These are phyloP conservation scores for Ceratocystiopsis brevicomis DNA, from an alignment of 2,329 filamentous ascomycete species.

Conservation along the genomic window DNA sequence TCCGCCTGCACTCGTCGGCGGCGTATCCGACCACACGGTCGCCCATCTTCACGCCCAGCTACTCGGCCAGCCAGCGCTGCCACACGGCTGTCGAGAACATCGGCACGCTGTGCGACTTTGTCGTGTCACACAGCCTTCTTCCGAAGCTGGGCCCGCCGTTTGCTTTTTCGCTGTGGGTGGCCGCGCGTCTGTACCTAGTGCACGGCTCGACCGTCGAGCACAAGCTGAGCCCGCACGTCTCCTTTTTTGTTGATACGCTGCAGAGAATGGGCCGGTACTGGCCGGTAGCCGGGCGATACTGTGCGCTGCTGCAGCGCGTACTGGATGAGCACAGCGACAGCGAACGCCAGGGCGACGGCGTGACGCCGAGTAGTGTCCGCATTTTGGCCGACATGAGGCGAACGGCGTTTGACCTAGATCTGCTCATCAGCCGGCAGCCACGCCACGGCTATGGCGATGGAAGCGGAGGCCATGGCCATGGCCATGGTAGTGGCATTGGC, in stretches of 20 bases:
- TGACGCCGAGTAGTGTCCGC: conserved; percentile 65
- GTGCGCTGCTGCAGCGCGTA: conserved; percentile 58
- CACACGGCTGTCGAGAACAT: conserved; percentile 70
- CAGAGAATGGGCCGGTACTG: conserved; percentile 66
- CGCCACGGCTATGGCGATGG: conserved; percentile 19
- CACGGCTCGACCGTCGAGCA: conserved; percentile 81
- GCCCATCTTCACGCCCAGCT: conserved; percentile 75
- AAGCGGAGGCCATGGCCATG: background rate
- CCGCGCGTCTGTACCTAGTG: conserved; percentile 67
- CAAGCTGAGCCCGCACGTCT: conserved; percentile 60
- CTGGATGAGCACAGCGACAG: conserved; percentile 72
- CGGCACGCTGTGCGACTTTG: conserved; percentile 57
- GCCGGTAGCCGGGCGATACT: conserved; percentile 73
- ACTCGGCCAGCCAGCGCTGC: conserved; percentile 67
- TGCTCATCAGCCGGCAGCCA: conserved; percentile 71
- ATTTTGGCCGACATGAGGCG: conserved; percentile 84
- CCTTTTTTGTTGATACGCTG: conserved; percentile 66
- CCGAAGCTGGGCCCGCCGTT: conserved; percentile 75
- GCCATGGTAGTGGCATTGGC: conserved; percentile 4
- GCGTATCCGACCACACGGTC: conserved; percentile 82
- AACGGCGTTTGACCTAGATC: conserved; percentile 77
- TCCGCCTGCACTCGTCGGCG: conserved; percentile 77
- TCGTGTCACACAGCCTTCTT: conserved; percentile 55
- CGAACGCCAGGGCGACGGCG: conserved; percentile 52
- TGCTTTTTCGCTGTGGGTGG: conserved; percentile 84